phyloP scores from a whole-genome alignment of 805 yeast genomes.

The Candida odintsovae region DNA sequence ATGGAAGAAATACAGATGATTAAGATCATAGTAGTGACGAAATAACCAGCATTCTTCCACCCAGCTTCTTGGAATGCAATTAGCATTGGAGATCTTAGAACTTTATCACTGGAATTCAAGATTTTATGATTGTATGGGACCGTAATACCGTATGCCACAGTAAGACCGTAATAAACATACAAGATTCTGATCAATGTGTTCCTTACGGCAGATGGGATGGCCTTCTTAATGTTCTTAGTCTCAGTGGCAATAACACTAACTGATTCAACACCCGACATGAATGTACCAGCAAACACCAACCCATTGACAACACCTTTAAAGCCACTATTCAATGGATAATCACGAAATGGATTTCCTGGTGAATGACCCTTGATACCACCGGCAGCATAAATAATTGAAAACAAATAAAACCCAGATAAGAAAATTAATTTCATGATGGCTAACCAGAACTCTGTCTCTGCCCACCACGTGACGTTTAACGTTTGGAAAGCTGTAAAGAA shows the following conservation, averaged over 20 bases:
- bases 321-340: slow-evolving; percentile 35
- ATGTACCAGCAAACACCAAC: slow-evolving; percentile 65
- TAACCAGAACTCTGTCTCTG: slow-evolving; percentile 50
- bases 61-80: slow-evolving; percentile 67
- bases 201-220: slow-evolving; percentile 65
- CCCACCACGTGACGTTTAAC: slow-evolving; percentile 48
- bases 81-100: slow-evolving; percentile 61
- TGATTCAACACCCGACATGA: slow-evolving; percentile 73
- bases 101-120: slow-evolving; percentile 29
- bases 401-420: slow-evolving; percentile 42
- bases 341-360: slow-evolving; percentile 30
- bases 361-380: slow-evolving; percentile 34
- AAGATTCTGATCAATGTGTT: slow-evolving; percentile 61
- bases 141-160: slow-evolving; percentile 62
- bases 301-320: slow-evolving; percentile 55
- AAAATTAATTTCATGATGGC: slow-evolving; percentile 45
- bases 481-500: slow-evolving; percentile 45
- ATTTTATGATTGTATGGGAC: slow-evolving; percentile 62
- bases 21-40: slow-evolving; percentile 63
- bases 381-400: slow-evolving; percentile 39
- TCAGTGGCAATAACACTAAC: slow-evolving; percentile 77
- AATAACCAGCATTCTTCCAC: slow-evolving; percentile 56
- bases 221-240: slow-evolving; percentile 58
- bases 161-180: slow-evolving; percentile 51
- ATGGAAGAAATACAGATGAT: slow-evolving; percentile 63